Evolutionary conservation across 768 basidiomycete genomes (phyloP), one percentile per base, ranked within the genome.

Genomic region (Sarcomyxa edulis): DNA sequence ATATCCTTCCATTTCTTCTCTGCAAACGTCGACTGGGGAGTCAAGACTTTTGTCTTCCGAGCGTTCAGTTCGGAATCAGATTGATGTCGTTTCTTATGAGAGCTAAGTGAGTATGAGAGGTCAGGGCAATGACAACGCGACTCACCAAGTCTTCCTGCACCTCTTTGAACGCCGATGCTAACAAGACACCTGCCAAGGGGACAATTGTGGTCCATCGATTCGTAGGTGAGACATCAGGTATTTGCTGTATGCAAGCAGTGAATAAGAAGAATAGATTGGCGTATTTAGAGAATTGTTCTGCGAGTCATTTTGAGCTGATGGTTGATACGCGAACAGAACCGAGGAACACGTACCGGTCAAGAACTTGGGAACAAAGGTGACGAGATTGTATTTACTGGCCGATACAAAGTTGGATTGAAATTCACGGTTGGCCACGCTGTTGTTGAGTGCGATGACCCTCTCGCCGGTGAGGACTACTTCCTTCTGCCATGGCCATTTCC

Each of bases 241-340:
- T 93, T 66, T 99, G 96, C 54, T 98, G 95, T 34, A 98, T 98
- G 62, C 75, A 83, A 14, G 91, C 91, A 21, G 95, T 97, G 69
- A 99, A 98, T 42, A 99, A 71, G 73, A 99, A 99, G 72, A 99
- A 99, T 44, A 98, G 37, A 57, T 99, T 98, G 49, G 96, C 95
- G 58, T 97, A 97, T 77, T 96, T 91, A 30, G 90, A 93, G 69
- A 97, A 96, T 78, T 97, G 93, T 58, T 95, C 94, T 95, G 62
- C 5, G 35, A 20, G 19, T 40, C 24, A 11, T 20, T n/a, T 29
- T 50, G 42, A 50, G 42, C 18, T 37, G 27, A 39, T 38, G 32
- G 38, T 9, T 7, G 25, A 11, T 19, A 5, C 6, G 18, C 16
- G 20, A 23, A 41, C 21, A 24, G 29, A 35, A 32, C 23, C 21